These are phyloP conservation scores for Lenwebbia sp. DNA, from an alignment of 345 rosid genomes.

Conservation along the genomic window DNA sequence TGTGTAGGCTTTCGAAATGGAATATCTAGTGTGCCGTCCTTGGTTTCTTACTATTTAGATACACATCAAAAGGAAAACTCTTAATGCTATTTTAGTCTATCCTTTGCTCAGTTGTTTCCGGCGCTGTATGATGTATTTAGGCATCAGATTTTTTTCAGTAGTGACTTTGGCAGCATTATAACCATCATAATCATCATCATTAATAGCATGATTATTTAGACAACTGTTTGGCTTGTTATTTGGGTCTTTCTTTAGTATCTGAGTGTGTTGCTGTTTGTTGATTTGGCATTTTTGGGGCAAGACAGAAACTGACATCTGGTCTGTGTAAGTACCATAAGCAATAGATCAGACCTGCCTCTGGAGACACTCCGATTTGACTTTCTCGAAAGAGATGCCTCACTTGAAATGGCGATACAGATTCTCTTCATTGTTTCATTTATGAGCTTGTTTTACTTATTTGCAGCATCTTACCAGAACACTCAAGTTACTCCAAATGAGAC, in stretches of 20 bases:
- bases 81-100: neutral
- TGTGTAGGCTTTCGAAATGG: neutral
- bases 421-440: neutral
- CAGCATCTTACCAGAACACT: conserved; percentile 73
- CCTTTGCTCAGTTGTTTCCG: neutral
- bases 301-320: neutral
- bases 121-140: neutral
- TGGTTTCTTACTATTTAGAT: neutral
- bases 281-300: neutral
- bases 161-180: neutral
- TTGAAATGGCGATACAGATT: neutral
- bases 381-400: neutral
- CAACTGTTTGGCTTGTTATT: neutral
- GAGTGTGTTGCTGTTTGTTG: neutral
- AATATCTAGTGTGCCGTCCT: neutral
- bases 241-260: neutral
- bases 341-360: neutral
- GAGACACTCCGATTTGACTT: neutral
- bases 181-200: neutral
- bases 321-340: neutral
- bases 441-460: conserved; percentile 10
- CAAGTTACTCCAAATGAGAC: conserved; percentile 50
- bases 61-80: neutral
- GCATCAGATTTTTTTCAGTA: neutral
- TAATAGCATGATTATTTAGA: neutral